Evolutionary conservation across 352 stramenopile genomes (phyloP).

Genomic region (Blastocystis sp.): DNA sequence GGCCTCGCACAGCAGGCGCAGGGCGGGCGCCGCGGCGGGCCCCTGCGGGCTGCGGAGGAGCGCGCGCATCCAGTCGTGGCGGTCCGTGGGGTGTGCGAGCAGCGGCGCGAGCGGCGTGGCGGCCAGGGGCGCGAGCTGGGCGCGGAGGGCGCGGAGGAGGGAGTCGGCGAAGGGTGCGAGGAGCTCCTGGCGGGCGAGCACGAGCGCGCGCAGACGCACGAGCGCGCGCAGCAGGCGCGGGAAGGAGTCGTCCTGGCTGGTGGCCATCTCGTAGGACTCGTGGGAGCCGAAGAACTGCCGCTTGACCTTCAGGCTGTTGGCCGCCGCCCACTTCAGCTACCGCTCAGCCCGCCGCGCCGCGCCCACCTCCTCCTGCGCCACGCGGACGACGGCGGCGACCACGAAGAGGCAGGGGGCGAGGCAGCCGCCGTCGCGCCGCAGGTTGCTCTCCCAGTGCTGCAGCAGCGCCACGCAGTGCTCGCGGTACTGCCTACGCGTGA

Average conservation of each 20-base stretch:
- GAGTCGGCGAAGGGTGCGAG: not conserved
- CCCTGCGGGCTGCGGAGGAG: not conserved
- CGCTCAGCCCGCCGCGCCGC: not conserved
- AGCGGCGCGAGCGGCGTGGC: not conserved
- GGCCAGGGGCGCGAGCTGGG: not conserved
- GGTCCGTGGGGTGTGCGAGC: not conserved
- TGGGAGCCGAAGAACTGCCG: slow-evolving; percentile 31
- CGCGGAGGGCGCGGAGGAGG: not conserved
- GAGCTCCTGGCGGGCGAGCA: not conserved
- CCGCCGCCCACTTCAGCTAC: slow-evolving; percentile 27
- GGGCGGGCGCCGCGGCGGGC: no score
- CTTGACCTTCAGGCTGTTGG: slow-evolving; percentile 27
- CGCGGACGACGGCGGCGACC: not conserved
- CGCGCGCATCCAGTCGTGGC: not conserved
- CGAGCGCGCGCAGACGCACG: not conserved
- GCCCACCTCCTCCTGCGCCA: not conserved
- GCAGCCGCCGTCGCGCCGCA: not conserved
- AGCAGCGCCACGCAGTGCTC: not conserved
- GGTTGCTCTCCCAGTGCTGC: slow-evolving; percentile 35
- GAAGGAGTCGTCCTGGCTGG: slow-evolving; percentile 50
- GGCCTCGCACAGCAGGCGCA: not conserved
- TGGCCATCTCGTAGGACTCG: slow-evolving; percentile 28
- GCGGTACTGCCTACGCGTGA: slow-evolving; percentile 1
- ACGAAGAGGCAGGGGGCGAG: slow-evolving; percentile 37
- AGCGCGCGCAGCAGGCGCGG: slow-evolving; percentile 16